Base-by-base conservation (phyloP, 2,329 filamentous ascomycete genomes). In the Cladosporium halotolerans region DNA sequence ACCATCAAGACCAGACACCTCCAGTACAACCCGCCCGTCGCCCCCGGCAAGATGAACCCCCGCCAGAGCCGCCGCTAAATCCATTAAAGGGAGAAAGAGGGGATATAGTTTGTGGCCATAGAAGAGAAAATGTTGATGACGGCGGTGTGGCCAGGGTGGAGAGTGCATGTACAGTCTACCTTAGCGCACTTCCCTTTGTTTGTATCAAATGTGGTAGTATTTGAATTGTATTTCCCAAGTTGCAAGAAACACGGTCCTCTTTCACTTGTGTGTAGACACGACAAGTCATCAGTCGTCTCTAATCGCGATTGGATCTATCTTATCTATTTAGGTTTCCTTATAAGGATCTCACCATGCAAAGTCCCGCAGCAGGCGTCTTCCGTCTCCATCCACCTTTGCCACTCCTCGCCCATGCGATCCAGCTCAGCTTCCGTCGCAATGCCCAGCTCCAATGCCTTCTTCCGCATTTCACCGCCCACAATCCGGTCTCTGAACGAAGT, bases 1-100 rank as follows among this genome's bases (percentile, higher is more conserved):
- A 85, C 88, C 68, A 78, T 99, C 73, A 99, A 99, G 86, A 87
- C 90, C 66, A 86, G 93, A 70, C 96, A 97, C 85, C 78, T 54
- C 33, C 34, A 43, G 45, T 54, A 54, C 52, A 48, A 54, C 45
- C 52, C 52, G 32, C 52, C 52, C n/a, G 41, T 18, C 45, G 31
- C 7, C 33, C 39, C 52, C 33, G 46, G 34, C 52, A 54, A 54
- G 52, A 54, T 31, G 46, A 49, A 54, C 52, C 45, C 39, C 34
- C 32, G 18, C 39, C 45, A 54, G 40, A 36, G 31, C n/a, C 52
- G 52, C 40, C 52, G 52, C 36, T 54, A 54, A 49, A 54, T 14
- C 5, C 23, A 28, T 28, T 4, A 28, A 28, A 28, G 23, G 23
- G 23, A 28, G 23, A 23, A 19, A 41, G 45, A 33, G 34, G 42